These are phyloP conservation scores for Microbotryum lychnidis-dioicae DNA, from an alignment of 1,284 basidiomycete genomes.

Conservation along the genomic window DNA sequence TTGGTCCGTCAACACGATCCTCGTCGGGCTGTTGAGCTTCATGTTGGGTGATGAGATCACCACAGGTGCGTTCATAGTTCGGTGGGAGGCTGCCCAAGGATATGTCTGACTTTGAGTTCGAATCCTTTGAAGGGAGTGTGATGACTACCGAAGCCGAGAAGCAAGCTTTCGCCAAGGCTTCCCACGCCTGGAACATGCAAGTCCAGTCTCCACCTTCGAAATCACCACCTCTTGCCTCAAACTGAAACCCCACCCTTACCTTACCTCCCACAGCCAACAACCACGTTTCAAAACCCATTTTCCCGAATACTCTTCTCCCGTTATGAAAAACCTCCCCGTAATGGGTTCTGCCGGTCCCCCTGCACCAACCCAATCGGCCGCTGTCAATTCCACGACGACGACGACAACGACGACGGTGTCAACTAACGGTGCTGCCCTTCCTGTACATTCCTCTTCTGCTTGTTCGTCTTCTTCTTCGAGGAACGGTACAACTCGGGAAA, in stretches of 20 bases:
- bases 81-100: too few species aligned
- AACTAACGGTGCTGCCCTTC: too few species aligned
- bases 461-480: too few species aligned
- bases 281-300: constrained; percentile 33
- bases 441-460: too few species aligned
- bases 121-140: constrained; percentile 10
- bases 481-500: too few species aligned
- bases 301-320: constrained; percentile 29
- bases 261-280: constrained; percentile 16
- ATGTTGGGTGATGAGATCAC: constrained; percentile 36
- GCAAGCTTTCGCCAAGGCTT: constrained; percentile 1
- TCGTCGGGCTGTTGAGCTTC: constrained; percentile 34
- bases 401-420: too few species aligned
- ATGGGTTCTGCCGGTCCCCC: constrained; percentile 22
- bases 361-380: neutral
- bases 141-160: constrained; percentile 16
- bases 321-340: constrained; percentile 28
- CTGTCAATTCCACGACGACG: too few species aligned
- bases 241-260: neutral
- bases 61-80: constrained; percentile 19
- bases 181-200: constrained; percentile 17
- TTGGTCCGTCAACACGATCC: constrained; percentile 32
- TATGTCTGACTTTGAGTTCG: neutral
- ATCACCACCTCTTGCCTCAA: too few species aligned
- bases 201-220: neutral